Evolutionary conservation across 2,329 filamentous ascomycete genomes (phyloP), one percentile per base, ranked within the genome.

Genomic region (Arachnomyces sp.): DNA sequence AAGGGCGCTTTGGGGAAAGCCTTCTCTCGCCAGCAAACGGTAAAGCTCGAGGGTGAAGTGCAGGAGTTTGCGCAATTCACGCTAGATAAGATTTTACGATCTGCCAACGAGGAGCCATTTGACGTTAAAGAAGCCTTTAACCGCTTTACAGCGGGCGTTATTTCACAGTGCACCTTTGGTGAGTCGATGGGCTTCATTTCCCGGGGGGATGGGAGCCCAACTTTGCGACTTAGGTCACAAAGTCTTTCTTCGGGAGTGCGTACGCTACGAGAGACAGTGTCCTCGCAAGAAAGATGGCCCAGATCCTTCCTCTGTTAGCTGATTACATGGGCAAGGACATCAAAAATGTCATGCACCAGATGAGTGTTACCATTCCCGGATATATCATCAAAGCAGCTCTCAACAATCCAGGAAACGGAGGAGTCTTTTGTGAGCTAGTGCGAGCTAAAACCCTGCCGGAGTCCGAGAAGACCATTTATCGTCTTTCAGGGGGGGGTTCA

Each of bases 121-220:
- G 32, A 42, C 31, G 34, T 52, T 2, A 50, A 43, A n/a, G 41
- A 50, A 15, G 44, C 46, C 12, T 45, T 41, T 32, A 50, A 44
- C 25, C 45, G 43, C 28, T 45, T 47, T 31, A 49, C 46, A 5
- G 39, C 49, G 39, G 47, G 56, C 39, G 39, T 40, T 20, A 51
- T 52, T 25, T 48, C 47, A 2, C 34, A 46, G 32, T 44, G 37
- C 16, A 34, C 42, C 30, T 44, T 40, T 38, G 64, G 64, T 7
- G 57, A 65, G 32, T 48, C 50, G 3, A 55, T 65, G 39, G 63
- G 62, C 1, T 51, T 61, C 30, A 34, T 61, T 14, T 45, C 48
- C 4, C 57, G 62, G 39, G 49, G 2, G 57, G 49, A 0, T 65
- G 62, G 61, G 51, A 55, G 17, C 61, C 61, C 4, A 64, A 65